Evolutionary conservation across 164 flowering plant genomes (phyloP).

Genomic region (Sedum album): DNA sequence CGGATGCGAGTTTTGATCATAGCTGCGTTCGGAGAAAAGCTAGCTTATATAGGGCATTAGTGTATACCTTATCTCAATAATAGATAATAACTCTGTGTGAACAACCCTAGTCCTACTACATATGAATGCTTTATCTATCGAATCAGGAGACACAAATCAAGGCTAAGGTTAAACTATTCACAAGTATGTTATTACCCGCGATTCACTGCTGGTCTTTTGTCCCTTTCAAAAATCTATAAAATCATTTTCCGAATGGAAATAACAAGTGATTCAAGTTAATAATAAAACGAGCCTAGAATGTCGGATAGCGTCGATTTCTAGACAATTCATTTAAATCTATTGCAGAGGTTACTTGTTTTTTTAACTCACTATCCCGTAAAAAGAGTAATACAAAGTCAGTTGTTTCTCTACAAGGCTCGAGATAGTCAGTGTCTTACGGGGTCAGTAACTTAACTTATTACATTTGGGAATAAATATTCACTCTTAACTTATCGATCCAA

Average conservation of each 20-base stretch:
- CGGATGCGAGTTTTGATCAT: too few relatives aligned
- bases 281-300: not conserved
- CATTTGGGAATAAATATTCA: too few relatives aligned
- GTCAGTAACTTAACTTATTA: not conserved
- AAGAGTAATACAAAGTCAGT: not conserved
- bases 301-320: not conserved
- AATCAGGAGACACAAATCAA: not conserved
- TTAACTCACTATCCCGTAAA: not conserved
- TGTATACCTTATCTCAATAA: not conserved
- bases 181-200: not conserved
- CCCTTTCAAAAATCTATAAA: not conserved
- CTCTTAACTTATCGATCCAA: not conserved
- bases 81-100: not conserved
- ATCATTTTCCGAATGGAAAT: not conserved
- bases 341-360: not conserved
- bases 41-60: too few relatives aligned
- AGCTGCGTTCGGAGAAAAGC: too few relatives aligned
- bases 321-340: not conserved
- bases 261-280: not conserved
- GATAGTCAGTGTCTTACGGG: not conserved
- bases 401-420: constrained; percentile 4
- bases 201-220: not conserved
- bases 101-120: not conserved
- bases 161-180: not conserved
- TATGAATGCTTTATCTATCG: too few relatives aligned